phyloP scores from a whole-genome alignment of 352 stramenopile genomes.

The Phytopythium aichiense region DNA sequence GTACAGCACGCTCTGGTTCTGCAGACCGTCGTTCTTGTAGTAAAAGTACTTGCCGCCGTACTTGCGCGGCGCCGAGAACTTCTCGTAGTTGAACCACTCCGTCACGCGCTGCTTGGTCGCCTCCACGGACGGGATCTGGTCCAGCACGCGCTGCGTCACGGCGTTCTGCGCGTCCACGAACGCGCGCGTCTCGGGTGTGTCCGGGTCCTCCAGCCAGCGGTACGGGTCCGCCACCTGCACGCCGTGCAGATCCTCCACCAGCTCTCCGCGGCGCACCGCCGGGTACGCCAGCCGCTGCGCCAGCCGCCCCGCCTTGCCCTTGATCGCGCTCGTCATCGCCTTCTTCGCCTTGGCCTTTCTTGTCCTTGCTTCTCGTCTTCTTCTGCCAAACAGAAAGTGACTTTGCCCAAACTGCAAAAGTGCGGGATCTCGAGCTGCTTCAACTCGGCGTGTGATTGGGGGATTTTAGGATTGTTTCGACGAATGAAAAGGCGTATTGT shows the following conservation, averaged over 20 bases:
- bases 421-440: neutral
- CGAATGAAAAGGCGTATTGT: neutral
- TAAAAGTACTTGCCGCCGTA: slow-evolving; percentile 80
- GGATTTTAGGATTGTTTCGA: neutral
- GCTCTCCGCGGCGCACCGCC: slow-evolving; percentile 34
- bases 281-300: slow-evolving; percentile 44
- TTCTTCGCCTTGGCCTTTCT: neutral
- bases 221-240: slow-evolving; percentile 59
- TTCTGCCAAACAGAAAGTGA: neutral
- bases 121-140: slow-evolving; percentile 55
- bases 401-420: neutral
- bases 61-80: slow-evolving; percentile 74
- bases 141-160: slow-evolving; percentile 60
- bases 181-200: slow-evolving; percentile 69
- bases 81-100: slow-evolving; percentile 88
- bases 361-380: neutral
- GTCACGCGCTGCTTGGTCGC: slow-evolving; percentile 76
- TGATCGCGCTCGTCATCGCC: slow-evolving; percentile 27
- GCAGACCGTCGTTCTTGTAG: slow-evolving; percentile 84
- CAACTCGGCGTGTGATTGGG: neutral
- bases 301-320: slow-evolving; percentile 16
- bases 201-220: slow-evolving; percentile 77
- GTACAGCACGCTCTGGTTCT: slow-evolving; percentile 88
- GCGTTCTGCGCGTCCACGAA: slow-evolving; percentile 80
- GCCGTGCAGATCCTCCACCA: slow-evolving; percentile 59